Evolutionary conservation across 352 stramenopile species (phyloP).

Genomic region (Globisporangium recalcitrans): DNA sequence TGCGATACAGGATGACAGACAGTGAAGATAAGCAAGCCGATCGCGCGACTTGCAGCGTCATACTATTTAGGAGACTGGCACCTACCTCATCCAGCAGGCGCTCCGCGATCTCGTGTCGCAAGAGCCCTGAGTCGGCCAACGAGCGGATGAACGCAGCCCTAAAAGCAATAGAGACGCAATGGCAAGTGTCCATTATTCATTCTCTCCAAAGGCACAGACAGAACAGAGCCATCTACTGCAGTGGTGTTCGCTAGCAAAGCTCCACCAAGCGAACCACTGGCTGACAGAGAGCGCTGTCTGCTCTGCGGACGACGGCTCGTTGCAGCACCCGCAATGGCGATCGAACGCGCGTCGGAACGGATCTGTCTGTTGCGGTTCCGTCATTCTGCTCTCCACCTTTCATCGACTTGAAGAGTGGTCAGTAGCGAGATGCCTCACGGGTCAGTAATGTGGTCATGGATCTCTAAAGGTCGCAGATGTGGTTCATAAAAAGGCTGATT

Average conservation of each 20-base stretch:
- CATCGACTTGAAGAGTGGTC: no score
- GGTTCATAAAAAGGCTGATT: constrained; percentile 1
- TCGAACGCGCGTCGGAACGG: constrained; percentile 8
- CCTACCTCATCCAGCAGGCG: background rate
- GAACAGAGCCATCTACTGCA: background rate
- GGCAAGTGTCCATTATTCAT: no score
- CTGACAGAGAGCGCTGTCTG: background rate
- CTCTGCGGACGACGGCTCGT: background rate
- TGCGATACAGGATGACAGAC: no score
- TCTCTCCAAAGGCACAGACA: background rate
- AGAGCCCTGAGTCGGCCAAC: background rate
- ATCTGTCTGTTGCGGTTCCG: background rate
- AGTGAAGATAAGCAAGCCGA: no score
- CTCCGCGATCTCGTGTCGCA: background rate
- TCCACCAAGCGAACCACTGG: constrained; percentile 5
- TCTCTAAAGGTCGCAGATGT: background rate
- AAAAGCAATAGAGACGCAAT: background rate
- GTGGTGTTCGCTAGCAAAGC: background rate
- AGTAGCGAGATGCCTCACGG: no score
- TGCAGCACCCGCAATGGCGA: background rate
- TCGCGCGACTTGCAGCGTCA: no score
- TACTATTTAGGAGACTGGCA: no score
- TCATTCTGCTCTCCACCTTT: background rate
- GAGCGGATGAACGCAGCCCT: background rate
- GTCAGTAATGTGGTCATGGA: background rate